These are phyloP conservation scores for Metschnikowia gelsemii DNA, from an alignment of 805 yeast species.

Conservation along the genomic window DNA sequence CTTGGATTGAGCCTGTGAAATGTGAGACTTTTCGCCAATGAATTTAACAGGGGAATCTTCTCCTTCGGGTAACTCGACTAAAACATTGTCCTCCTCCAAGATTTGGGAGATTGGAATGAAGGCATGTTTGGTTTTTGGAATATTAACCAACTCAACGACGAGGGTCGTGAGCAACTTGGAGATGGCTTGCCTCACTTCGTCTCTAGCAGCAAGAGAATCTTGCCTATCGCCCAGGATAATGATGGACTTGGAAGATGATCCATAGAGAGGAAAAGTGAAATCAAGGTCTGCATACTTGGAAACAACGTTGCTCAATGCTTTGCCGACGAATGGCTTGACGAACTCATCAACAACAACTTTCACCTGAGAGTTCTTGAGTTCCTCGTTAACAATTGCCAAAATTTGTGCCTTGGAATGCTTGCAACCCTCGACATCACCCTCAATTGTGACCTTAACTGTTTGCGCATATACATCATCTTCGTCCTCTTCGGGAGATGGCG, in stretches of 20 bases:
- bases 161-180: conserved; percentile 46
- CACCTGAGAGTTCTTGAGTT: conserved; percentile 57
- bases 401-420: conserved; percentile 70
- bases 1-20: conserved; percentile 58
- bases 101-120: conserved; percentile 59
- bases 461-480: conserved; percentile 59
- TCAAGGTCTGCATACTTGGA: conserved; percentile 29
- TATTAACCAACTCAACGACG: conserved; percentile 53
- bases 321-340: conserved; percentile 30
- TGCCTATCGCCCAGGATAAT: conserved; percentile 71
- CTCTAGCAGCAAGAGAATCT: conserved; percentile 54
- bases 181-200: conserved; percentile 46
- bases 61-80: conserved; percentile 53
- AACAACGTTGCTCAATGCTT: conserved; percentile 28
- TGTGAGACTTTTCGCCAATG: conserved; percentile 56
- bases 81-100: conserved; percentile 53
- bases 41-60: conserved; percentile 54
- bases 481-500: conserved; percentile 28
- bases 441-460: conserved; percentile 60
- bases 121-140: conserved; percentile 69
- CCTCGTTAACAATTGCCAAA: conserved; percentile 68
- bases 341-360: conserved; percentile 46
- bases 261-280: conserved; percentile 36
- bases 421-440: conserved; percentile 85
- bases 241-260: conserved; percentile 41